Evolutionary conservation across 768 basidiomycete genomes (phyloP).

Genomic region (Leccinum rimulosum): DNA sequence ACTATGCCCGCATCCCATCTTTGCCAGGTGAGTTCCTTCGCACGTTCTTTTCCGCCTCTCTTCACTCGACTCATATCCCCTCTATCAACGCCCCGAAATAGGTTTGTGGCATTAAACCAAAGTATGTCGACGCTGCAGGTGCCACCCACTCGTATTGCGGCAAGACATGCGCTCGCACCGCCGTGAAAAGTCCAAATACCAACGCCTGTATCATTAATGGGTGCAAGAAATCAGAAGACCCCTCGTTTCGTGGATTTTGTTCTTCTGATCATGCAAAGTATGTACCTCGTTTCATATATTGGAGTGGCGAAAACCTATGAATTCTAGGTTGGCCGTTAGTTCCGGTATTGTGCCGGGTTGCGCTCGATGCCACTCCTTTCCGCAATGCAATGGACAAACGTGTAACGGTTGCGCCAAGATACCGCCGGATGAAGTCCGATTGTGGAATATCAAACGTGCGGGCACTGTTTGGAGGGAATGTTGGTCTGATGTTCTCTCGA

Average conservation of each 20-base stretch:
- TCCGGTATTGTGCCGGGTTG: conserved; percentile 49
- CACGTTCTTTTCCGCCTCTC: conserved; percentile 13
- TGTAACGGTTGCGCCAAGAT: conserved; percentile 53
- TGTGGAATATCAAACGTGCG: conserved; percentile 48
- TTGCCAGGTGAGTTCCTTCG: conserved; percentile 26
- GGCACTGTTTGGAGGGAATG: conserved; percentile 51
- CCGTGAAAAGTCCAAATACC: conserved; percentile 32
- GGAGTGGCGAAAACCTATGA: conserved; percentile 7
- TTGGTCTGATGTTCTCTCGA: conserved; percentile 33
- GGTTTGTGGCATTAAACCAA: conserved; percentile 60
- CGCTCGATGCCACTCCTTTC: conserved; percentile 45
- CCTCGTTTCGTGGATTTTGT: conserved; percentile 53
- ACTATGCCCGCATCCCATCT: conserved; percentile 22
- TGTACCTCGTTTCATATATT: conserved; percentile 16
- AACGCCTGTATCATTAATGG: conserved; percentile 48
- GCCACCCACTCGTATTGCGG: conserved; percentile 58
- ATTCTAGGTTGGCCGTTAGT: conserved; percentile 49
- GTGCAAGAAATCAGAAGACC: conserved; percentile 51
- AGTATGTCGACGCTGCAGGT: conserved; percentile 59
- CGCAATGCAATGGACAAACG: conserved; percentile 43
- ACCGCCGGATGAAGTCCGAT: conserved; percentile 38
- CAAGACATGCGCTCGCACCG: conserved; percentile 53
- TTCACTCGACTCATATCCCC: conserved; percentile 9
- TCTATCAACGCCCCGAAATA: conserved; percentile 22
- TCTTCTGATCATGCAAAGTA: conserved; percentile 59